Evolutionary conservation across 495 filamentous ascomycete species (phyloP).

Genomic region (Trypethelium eluteriae): DNA sequence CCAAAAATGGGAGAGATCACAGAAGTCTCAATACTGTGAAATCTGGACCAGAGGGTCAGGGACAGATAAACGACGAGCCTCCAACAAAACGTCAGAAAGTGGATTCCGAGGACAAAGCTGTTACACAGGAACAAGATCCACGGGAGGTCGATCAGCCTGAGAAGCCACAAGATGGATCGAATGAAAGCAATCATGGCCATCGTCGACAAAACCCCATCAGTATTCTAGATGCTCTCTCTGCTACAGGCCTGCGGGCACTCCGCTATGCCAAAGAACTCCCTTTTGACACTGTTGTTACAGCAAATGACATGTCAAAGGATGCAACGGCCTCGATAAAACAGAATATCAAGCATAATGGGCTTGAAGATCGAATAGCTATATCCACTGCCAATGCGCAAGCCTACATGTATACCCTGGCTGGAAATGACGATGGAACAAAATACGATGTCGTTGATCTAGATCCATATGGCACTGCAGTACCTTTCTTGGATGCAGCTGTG

Average conservation of each 20-base stretch:
- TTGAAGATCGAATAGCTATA: constrained; percentile 59
- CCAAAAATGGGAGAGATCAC: background rate
- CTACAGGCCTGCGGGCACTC: constrained; percentile 84
- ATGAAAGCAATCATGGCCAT: background rate
- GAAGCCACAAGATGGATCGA: background rate
- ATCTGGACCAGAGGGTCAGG: background rate
- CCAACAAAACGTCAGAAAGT: background rate
- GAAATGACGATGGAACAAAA: constrained; percentile 29
- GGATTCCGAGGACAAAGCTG: background rate
- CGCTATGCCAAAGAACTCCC: constrained; percentile 90
- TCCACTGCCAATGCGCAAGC: constrained; percentile 72
- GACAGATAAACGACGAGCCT: background rate
- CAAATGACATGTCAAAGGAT: constrained; percentile 74
- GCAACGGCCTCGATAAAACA: constrained; percentile 73
- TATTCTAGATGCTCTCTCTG: constrained; percentile 90
- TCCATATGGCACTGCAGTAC: constrained; percentile 85
- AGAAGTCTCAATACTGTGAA: background rate
- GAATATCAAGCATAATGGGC: constrained; percentile 75
- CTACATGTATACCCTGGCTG: constrained; percentile 70
- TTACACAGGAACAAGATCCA: background rate
- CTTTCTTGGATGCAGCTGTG: constrained; percentile 84
- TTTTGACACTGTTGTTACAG: constrained; percentile 68
- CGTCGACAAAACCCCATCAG: constrained; percentile 45
- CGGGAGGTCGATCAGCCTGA: background rate
- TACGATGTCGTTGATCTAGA: constrained; percentile 97